Percentiles rank a stretch among this genome's conserved stretches.
Evolutionary conservation across 805 yeast genomes (phyloP).

Genomic region (Metschnikowia baotianmanensis): DNA sequence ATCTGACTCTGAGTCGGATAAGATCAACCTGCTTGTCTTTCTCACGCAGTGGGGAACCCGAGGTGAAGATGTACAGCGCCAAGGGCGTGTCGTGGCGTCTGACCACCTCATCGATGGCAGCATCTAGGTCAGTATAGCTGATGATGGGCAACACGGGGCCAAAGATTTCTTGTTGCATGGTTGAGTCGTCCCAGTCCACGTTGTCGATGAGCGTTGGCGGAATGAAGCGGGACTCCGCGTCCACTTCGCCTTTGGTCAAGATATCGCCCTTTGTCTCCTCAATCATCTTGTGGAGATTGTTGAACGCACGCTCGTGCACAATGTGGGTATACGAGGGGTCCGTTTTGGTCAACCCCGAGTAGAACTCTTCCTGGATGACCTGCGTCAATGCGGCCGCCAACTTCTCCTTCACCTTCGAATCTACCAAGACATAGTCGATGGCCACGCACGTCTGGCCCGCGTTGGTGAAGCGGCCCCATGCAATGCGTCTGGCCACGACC

Average conservation of each 20-base stretch:
- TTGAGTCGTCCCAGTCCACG: slow-evolving; percentile 61
- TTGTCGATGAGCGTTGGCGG: slow-evolving; percentile 73
- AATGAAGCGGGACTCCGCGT: slow-evolving; percentile 45
- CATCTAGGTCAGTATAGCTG: slow-evolving; percentile 45
- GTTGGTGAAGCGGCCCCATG: slow-evolving; percentile 76
- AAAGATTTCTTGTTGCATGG: slow-evolving; percentile 77
- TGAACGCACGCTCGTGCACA: slow-evolving; percentile 52
- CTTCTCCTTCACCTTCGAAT: slow-evolving; percentile 51
- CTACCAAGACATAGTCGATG: slow-evolving; percentile 78
- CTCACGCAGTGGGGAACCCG: slow-evolving; percentile 39
- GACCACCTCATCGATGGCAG: slow-evolving; percentile 44
- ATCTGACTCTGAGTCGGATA: slow-evolving; percentile 54
- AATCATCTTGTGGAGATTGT: slow-evolving; percentile 45
- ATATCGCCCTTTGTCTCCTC: slow-evolving; percentile 51
- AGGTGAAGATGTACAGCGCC: slow-evolving; percentile 68
- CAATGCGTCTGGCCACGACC: slow-evolving; percentile 55
- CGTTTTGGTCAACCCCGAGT: slow-evolving; percentile 32
- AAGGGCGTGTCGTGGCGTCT: slow-evolving; percentile 69
- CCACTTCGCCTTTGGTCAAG: slow-evolving; percentile 47
- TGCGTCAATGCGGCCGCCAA: slow-evolving; percentile 43
- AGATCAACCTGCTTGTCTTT: slow-evolving; percentile 44
- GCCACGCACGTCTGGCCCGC: slow-evolving; percentile 92
- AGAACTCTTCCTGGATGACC: slow-evolving; percentile 45
- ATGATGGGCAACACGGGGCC: slow-evolving; percentile 84
- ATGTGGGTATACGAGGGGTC: slow-evolving; percentile 52